Conservation (phyloP, 371 early-diverging fungal genomes). For the Haplosporangium sp. region DNA sequence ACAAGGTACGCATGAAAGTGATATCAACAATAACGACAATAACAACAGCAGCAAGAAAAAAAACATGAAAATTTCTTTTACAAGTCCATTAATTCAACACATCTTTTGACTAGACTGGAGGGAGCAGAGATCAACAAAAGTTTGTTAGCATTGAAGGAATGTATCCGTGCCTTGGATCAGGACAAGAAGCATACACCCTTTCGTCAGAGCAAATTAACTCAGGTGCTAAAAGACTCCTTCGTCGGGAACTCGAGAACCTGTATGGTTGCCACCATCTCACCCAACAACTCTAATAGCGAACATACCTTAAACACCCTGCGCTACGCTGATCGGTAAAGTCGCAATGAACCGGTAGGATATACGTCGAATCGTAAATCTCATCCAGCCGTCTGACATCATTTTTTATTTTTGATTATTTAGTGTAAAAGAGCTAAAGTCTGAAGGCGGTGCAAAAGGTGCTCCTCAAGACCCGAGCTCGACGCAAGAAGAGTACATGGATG, state of each 20-base stretch:
- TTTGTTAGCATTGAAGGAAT: slow-evolving; percentile 96
- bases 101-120: slow-evolving; percentile 79
- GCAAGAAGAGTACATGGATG: slow-evolving; percentile 55
- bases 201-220: slow-evolving; percentile 97
- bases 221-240: slow-evolving; percentile 98
- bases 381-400: not conserved
- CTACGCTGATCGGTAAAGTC: slow-evolving; percentile 91
- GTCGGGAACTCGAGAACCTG: slow-evolving; percentile 97
- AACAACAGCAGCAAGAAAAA: not conserved
- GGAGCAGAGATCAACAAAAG: slow-evolving; percentile 99
- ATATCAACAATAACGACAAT: not conserved
- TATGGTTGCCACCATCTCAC: slow-evolving; percentile 98
- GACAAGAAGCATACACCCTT: slow-evolving; percentile 96
- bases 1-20: slow-evolving; percentile 59
- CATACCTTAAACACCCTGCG: slow-evolving; percentile 98
- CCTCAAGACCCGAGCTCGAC: slow-evolving; percentile 16
- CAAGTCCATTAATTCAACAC: not conserved
- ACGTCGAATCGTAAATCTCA: not conserved
- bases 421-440: slow-evolving; percentile 91
- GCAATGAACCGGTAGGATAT: not conserved
- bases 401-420: slow-evolving; percentile 50
- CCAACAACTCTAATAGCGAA: slow-evolving; percentile 92
- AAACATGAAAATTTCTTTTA: not conserved
- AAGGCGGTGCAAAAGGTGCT: slow-evolving; percentile 40
- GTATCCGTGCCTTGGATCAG: slow-evolving; percentile 96